A percentile compares a stretch with the other conserved stretches of the same genome.
phyloP scores from a whole-genome alignment of 2,329 filamentous ascomycete species.

The Cytospora schulzeri region DNA sequence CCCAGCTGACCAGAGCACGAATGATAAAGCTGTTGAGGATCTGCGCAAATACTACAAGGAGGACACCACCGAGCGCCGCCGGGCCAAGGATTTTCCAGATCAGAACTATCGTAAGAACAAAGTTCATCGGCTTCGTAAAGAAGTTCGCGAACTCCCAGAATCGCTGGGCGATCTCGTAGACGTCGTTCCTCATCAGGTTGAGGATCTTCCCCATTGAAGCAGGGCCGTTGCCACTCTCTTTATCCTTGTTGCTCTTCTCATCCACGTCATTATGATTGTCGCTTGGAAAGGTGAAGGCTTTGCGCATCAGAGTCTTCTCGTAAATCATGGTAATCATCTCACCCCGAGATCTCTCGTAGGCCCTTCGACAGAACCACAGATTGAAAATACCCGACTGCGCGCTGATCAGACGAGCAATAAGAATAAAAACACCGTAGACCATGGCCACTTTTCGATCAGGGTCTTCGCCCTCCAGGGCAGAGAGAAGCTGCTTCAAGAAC shows the following conservation, averaged over 20 bases:
- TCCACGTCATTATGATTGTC: slow-evolving; percentile 36
- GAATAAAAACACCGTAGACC: slow-evolving; percentile 64
- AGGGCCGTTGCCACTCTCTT: slow-evolving; percentile 41
- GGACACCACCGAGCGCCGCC: slow-evolving; percentile 73
- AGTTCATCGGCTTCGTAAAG: slow-evolving; percentile 73
- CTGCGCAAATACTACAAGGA: slow-evolving; percentile 70
- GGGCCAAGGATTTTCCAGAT: slow-evolving; percentile 81
- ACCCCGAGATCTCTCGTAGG: slow-evolving; percentile 81
- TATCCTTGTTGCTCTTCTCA: slow-evolving; percentile 30
- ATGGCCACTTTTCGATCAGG: slow-evolving; percentile 58
- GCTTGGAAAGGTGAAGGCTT: slow-evolving; percentile 50
- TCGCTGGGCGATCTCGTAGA: slow-evolving; percentile 78
- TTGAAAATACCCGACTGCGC: slow-evolving; percentile 69
- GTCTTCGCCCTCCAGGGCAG: slow-evolving; percentile 60
- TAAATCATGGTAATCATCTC: slow-evolving; percentile 86
- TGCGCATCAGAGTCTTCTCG: slow-evolving; percentile 73
- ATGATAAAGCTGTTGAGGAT: slow-evolving; percentile 69
- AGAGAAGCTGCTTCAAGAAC: slow-evolving; percentile 71
- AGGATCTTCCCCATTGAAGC: slow-evolving; percentile 90
- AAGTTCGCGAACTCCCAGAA: slow-evolving; percentile 88
- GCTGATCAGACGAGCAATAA: slow-evolving; percentile 61
- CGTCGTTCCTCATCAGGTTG: slow-evolving; percentile 81
- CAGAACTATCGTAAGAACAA: slow-evolving; percentile 72
- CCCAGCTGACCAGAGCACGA: slow-evolving; percentile 65
- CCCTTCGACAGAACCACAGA: slow-evolving; percentile 81